Base-by-base conservation (phyloP, 768 basidiomycete genomes). In the Amanita exitialis region DNA sequence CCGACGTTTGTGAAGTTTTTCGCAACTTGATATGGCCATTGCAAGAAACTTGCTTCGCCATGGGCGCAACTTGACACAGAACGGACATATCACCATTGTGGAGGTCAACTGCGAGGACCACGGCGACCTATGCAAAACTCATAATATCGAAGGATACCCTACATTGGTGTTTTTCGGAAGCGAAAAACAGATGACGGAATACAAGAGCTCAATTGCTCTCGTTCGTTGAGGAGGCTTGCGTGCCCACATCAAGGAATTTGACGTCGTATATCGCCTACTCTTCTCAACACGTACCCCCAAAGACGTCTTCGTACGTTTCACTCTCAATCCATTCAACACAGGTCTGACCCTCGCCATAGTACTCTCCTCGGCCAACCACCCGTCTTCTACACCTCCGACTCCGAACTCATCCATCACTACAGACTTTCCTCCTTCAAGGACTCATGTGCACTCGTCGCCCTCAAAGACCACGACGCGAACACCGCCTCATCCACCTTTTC, bases 51-150 rank as follows among this genome's bases (percentile, higher is more conserved):
- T 1, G 89, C 90, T 0, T 92, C 83, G 47, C 75, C 71, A 0
- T 98, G 92, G 90, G 69, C 69, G 1, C 72, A 85, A 44, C 76
- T 99, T 3, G 94, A 81, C 94, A 75, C 76, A 84, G 57, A 41
- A 41, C 10, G 70, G 74, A 54, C 82, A n/a, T 44, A 70, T 94
- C 27, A 85, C 78, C 35, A 69, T 99, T 8, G 92, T 82, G 2
- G 82, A 95, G 54, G 84, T 99, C 12, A 80, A 99, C 61, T 99
- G 95, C 60, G 95, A 97, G 15, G 79, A 72, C 0, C 70, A 93
- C 58, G 69, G 72, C 37, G 64, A 72, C 0, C 61, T 93, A 4
- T 99, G 95, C 66, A 69, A 72, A 41, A 59, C 66, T 10, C 73
- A 91, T 51, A 76, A 73, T 2, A 75, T 99, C 15, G 62, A 74